These are phyloP conservation scores for Acorus calamus DNA, from an alignment of 106 monocot species.

Conservation along the genomic window DNA sequence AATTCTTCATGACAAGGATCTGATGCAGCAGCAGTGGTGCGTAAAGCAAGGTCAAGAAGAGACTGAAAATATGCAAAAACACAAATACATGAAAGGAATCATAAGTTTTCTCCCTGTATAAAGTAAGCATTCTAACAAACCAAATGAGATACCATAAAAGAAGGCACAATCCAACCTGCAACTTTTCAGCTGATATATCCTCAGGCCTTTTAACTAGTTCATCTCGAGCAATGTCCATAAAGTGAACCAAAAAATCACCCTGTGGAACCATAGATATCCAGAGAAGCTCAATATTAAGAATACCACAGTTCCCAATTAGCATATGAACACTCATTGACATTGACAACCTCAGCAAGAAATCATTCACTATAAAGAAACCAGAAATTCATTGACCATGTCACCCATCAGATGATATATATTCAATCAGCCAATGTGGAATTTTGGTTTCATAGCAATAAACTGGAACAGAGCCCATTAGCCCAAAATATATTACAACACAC, in stretches of 20 bases:
- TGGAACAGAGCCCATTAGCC: no score
- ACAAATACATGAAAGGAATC: slow-evolving; percentile 3
- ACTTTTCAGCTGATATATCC: slow-evolving; percentile 86
- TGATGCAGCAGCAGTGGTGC: slow-evolving; percentile 82
- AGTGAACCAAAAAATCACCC: slow-evolving; percentile 99
- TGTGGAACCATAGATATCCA: slow-evolving; percentile 16
- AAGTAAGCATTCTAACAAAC: no score
- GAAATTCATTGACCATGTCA: no score
- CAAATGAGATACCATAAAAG: neutral
- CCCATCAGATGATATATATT: no score
- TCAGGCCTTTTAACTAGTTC: slow-evolving; percentile 83
- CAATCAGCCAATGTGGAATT: no score
- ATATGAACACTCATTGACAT: no score
- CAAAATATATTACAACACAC: no score
- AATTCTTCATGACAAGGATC: slow-evolving; percentile 94
- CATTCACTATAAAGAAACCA: no score
- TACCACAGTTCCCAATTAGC: no score
- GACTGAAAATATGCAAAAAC: slow-evolving; percentile 39
- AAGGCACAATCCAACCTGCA: slow-evolving; percentile 45
- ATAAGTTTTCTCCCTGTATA: no score
- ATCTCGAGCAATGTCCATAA: slow-evolving; percentile 97
- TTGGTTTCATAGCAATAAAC: no score
- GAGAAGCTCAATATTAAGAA: neutral
- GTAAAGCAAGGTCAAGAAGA: slow-evolving; percentile 92
- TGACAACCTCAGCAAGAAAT: no score